These are phyloP conservation scores for Cubamyces lactineus DNA, from an alignment of 768 basidiomycete genomes.

Conservation along the genomic window DNA sequence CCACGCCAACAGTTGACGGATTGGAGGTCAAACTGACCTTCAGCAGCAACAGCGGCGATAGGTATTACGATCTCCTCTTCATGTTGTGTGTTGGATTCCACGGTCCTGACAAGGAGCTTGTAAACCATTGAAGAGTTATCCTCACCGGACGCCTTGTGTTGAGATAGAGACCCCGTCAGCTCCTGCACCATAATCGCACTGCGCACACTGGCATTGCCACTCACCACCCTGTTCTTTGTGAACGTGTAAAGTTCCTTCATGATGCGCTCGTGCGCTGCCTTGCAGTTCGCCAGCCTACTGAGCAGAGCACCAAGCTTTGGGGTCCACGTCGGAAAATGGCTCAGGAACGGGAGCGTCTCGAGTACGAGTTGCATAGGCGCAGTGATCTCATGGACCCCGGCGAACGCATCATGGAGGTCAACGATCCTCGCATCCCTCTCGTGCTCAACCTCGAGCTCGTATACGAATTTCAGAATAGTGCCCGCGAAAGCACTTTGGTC, in stretches of 20 bases:
- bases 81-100: not conserved
- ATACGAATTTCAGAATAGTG: not conserved
- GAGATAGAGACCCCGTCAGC: no score
- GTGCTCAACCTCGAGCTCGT: not conserved
- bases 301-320: not conserved
- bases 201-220: no score
- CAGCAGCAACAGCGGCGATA: conserved; percentile 3
- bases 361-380: not conserved
- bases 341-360: conserved; percentile 2
- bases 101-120: not conserved
- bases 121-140: not conserved
- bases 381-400: conserved; percentile 5
- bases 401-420: conserved; percentile 18
- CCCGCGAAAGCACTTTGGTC: conserved; percentile 12
- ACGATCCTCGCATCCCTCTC: conserved; percentile 20
- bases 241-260: not conserved
- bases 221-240: not conserved
- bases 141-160: not conserved
- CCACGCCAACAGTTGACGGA: no score
- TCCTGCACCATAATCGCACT: no score
- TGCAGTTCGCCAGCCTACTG: not conserved
- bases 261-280: not conserved
- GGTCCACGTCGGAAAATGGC: conserved; percentile 1
- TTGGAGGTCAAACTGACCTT: not conserved
- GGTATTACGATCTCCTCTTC: conserved; percentile 2